Evolutionary conservation across 768 basidiomycete genomes (phyloP).

Genomic region (Kwoniella heveanensis): DNA sequence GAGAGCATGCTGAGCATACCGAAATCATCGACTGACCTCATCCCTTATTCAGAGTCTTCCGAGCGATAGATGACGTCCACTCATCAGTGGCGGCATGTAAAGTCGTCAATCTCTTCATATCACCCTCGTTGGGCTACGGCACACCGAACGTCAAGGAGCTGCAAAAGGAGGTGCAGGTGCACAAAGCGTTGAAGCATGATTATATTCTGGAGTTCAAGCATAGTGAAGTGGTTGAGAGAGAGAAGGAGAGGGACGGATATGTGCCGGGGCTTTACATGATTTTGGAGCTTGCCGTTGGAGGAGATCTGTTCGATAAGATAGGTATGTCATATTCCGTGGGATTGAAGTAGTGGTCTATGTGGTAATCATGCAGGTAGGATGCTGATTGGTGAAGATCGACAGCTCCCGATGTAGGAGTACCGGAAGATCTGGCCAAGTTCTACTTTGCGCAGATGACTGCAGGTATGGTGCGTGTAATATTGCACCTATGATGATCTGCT

Average conservation of each 20-base stretch:
- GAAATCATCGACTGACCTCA: too few relatives aligned
- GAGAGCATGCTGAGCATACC: too few relatives aligned
- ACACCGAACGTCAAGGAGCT: slow-evolving; percentile 72
- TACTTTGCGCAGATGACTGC: slow-evolving; percentile 84
- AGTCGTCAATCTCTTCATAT: slow-evolving; percentile 63
- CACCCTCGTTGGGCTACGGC: slow-evolving; percentile 31
- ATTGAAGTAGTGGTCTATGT: too few relatives aligned
- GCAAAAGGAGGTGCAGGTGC: slow-evolving; percentile 91
- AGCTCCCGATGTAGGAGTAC: slow-evolving; percentile 89
- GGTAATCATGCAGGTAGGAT: too few relatives aligned
- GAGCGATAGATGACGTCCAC: slow-evolving; percentile 68
- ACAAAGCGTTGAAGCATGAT: slow-evolving; percentile 72
- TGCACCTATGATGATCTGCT: not conserved
- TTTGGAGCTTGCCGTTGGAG: slow-evolving; percentile 86
- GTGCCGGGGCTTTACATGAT: slow-evolving; percentile 87
- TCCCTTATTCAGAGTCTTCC: slow-evolving; percentile 87
- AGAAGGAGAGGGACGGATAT: slow-evolving; percentile 58
- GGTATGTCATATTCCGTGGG: slow-evolving; percentile 64
- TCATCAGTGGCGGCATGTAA: slow-evolving; percentile 80
- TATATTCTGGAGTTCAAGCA: slow-evolving; percentile 84
- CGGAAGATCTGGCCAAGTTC: slow-evolving; percentile 81
- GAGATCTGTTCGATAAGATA: slow-evolving; percentile 98
- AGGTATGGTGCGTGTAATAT: slow-evolving; percentile 68
- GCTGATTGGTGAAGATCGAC: too few relatives aligned
- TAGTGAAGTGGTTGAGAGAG: slow-evolving; percentile 70